Evolutionary conservation across 768 basidiomycete species (phyloP).

Genomic region (Gyrodon lividus): DNA sequence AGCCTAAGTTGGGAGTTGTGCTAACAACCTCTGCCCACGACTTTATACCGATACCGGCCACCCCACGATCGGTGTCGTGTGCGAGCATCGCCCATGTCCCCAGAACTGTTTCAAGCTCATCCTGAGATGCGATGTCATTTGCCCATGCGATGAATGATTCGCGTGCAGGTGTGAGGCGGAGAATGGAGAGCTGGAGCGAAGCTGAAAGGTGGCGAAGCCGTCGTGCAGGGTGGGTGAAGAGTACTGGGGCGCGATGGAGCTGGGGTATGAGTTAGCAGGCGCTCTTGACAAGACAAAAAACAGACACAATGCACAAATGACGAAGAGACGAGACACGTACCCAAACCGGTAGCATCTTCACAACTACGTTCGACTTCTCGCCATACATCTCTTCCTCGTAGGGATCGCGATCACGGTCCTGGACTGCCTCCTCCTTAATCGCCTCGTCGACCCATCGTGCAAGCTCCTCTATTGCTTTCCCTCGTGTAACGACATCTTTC

Average conservation of each 20-base stretch:
- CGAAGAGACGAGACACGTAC: constrained; percentile 45
- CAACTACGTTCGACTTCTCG: constrained; percentile 32
- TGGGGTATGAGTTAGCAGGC: constrained; percentile 29
- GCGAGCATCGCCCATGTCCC: constrained; percentile 74
- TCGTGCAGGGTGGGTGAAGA: constrained; percentile 79
- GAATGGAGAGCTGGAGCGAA: constrained; percentile 61
- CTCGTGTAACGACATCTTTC: constrained; percentile 85
- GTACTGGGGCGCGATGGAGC: constrained; percentile 84
- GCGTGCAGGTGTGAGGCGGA: constrained; percentile 51
- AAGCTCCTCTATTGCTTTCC: constrained; percentile 84
- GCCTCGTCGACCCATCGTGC: constrained; percentile 62
- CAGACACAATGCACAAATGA: neutral
- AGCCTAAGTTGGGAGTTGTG: constrained; percentile 3
- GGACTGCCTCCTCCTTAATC: constrained; percentile 42
- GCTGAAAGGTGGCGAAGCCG: constrained; percentile 65
- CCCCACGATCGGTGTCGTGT: constrained; percentile 69
- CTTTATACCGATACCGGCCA: constrained; percentile 47
- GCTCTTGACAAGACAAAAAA: constrained; percentile 3
- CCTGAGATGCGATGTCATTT: constrained; percentile 44
- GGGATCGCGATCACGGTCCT: constrained; percentile 13
- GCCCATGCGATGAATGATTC: constrained; percentile 52
- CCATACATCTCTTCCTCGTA: neutral
- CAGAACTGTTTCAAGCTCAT: constrained; percentile 55
- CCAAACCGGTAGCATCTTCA: constrained; percentile 86
- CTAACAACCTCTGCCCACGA: constrained; percentile 50